Evolutionary conservation across 345 rosid genomes (phyloP), one percentile per base, ranked within the genome.

Genomic region (Pistacia vera): DNA sequence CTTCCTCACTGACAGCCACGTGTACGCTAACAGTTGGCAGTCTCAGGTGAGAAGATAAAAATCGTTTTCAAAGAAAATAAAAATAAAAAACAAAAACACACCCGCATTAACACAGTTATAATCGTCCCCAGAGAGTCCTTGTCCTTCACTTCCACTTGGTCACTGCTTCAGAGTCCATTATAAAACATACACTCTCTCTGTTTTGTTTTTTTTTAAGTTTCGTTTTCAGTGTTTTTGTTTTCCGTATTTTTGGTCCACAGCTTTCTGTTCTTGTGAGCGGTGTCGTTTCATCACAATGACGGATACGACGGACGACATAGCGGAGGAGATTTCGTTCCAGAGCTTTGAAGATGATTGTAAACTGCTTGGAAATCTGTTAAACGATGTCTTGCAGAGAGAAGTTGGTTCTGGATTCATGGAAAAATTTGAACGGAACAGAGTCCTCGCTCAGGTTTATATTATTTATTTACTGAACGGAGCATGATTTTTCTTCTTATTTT

Each of bases 311-410:
- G 98, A 96, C 81, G 99, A 96, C 78, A 92, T 93, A 72, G 94
- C 98, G 0, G 98, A 96, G 84, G 98, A 85, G 73, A 93, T 96
- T 73, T 92, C 98, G 52, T 96, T 93, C 75, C 99, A 93, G 74
- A 90, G 89, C 88, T 96, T 88, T 76, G 99, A 96, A 8, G 99
- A 93, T 68, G 98, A 93, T 66, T 93, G 97, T 78, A 93, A 96
- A 84, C 81, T 96, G 71, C 93, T 96, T 7, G 93, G 97, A 0
- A 96, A 85, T 84, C 90, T 93, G 70, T 81, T 96, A 74, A 85
- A 92, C 81, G 99, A 93, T 57, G 97, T 92, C 41, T 85, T 93
- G 81, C 99, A 88, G 78, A 78, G 93, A 20, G 97, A 96, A 79
- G 93, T 90, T 5, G 97, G 96, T 2, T 30, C 61, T 25, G 36